These are phyloP conservation scores for Amanita polypyramis DNA, from an alignment of 768 basidiomycete species.

Conservation along the genomic window DNA sequence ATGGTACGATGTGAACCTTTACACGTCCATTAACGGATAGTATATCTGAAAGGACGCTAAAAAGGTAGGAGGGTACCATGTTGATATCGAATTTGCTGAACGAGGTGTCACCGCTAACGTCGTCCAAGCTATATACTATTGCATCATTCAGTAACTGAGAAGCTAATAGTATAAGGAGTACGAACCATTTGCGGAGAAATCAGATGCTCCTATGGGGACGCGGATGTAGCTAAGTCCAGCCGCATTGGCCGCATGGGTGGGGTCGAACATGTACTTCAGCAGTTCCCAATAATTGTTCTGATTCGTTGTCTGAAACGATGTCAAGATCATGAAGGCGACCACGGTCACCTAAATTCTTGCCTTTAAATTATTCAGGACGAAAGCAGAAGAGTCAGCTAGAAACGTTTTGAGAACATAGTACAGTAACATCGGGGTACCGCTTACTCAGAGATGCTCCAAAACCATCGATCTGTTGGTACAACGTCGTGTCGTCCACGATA, in stretches of 20 bases:
- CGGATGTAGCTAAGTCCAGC: conserved; percentile 66
- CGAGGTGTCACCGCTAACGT: conserved; percentile 48
- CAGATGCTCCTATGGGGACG: conserved; percentile 62
- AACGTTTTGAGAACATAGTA: background rate
- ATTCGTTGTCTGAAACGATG: conserved; percentile 26
- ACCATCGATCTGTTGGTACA: conserved; percentile 57
- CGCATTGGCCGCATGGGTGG: conserved; percentile 46
- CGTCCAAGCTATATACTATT: conserved; percentile 56
- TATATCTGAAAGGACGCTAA: conserved; percentile 56
- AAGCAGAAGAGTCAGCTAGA: conserved; percentile 63
- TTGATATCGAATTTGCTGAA: conserved; percentile 48
- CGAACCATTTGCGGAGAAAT: conserved; percentile 52
- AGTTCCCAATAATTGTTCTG: conserved; percentile 47
- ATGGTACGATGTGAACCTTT: conserved; percentile 52
- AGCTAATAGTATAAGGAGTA: background rate
- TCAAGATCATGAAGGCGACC: background rate
- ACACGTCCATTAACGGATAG: conserved; percentile 40
- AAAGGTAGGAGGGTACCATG: conserved; percentile 50
- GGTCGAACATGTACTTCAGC: conserved; percentile 48
- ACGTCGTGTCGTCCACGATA: conserved; percentile 38
- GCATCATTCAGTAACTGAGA: background rate
- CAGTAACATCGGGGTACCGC: background rate
- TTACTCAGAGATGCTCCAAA: conserved; percentile 60
- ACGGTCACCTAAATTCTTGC: conserved; percentile 19
- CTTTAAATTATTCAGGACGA: conserved; percentile 53